Evolutionary conservation across 176 grass and related monocot species (phyloP), one percentile per base, ranked within the genome.

Genomic region (Musa schizocarpa): DNA sequence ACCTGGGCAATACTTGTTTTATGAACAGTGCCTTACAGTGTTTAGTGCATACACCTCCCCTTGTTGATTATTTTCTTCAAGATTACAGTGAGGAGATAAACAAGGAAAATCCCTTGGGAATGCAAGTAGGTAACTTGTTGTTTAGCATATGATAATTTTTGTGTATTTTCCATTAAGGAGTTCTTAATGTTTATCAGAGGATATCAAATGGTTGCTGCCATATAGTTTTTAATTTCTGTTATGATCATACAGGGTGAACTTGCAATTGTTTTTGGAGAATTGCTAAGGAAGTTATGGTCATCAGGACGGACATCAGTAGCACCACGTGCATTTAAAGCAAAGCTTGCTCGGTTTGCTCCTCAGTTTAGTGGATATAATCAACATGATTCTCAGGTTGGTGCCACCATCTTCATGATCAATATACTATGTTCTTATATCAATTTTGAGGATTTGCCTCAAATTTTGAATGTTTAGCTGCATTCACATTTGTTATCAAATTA

Each of bases 301-400:
- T 79, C 88, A 22, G 95, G 88, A 79, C 82, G 83, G 25, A 85
- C 81, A 79, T 88, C 95, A 68, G 53, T 99, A 74, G 90, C 90
- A 77, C 90, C 95, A 55, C 95, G 90, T 81, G 76, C 84, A 62
- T 99, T 99, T 82, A 99, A 91, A 74, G 80, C 85, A 26, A 99
- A 99, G 70, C 88, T 99, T 72, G 87, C 90, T 82, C 86, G 88
- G 72, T 99, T 99, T 74, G 95, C 95, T 68, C 95, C 95, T 50
- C 95, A 99, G 66, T 99, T 99, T 67, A 89, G 95, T 79, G 95
- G 95, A 82, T 99, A 99, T 81, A 99, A 99, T 86, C 95, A 99
- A 78, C 95, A 99, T 76, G 95, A 99, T 87, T 99, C 95, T 81
- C 95, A 99, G 88, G 95, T 98, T 85, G 19, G 83, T 84, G 9